Evolutionary conservation across 306 rosid genomes (phyloP).

Genomic region (Comarum palustre): DNA sequence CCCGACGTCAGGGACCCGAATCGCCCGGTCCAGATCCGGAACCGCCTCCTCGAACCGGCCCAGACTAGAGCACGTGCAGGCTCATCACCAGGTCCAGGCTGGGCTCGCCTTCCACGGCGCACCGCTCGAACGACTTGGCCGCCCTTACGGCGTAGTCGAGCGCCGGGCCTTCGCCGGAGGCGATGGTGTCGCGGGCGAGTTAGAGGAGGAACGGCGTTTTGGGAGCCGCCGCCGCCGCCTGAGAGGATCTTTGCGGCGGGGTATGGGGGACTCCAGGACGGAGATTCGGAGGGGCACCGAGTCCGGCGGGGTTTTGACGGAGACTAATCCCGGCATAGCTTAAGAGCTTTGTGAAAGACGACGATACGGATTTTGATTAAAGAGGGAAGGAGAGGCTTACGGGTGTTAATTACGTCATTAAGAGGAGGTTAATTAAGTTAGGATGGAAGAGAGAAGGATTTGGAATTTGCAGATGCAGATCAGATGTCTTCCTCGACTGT

Average conservation of each 20-base stretch:
- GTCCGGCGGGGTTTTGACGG: conserved; percentile 74
- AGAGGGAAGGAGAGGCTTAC: conserved; percentile 15
- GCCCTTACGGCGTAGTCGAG: conserved; percentile 81
- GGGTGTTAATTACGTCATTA: conserved; percentile 16
- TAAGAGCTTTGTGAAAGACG: background rate
- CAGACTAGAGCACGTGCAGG: conserved; percentile 82
- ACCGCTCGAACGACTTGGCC: conserved; percentile 86
- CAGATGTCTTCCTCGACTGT: conserved; percentile 32
- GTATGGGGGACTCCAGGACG: conserved; percentile 41
- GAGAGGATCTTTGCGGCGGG: conserved; percentile 53
- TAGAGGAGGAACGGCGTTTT: conserved; percentile 84
- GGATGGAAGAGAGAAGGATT: background rate
- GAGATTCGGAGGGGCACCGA: conserved; percentile 58
- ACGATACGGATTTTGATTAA: background rate
- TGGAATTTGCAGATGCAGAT: conserved; percentile 27
- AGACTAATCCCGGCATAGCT: conserved; percentile 78
- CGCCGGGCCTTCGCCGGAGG: conserved; percentile 96
- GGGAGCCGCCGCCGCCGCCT: conserved; percentile 19
- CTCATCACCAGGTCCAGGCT: conserved; percentile 96
- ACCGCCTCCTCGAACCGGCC: conserved; percentile 94
- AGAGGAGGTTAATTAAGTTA: conserved; percentile 11
- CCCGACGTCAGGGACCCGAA: conserved; percentile 56
- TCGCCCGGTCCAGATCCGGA: conserved; percentile 87
- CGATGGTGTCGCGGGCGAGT: conserved; percentile 83
- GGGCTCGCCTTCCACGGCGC: conserved; percentile 73